These are phyloP conservation scores for Zea mays DNA, from an alignment of 176 grass and related monocot species.

Conservation along the genomic window DNA sequence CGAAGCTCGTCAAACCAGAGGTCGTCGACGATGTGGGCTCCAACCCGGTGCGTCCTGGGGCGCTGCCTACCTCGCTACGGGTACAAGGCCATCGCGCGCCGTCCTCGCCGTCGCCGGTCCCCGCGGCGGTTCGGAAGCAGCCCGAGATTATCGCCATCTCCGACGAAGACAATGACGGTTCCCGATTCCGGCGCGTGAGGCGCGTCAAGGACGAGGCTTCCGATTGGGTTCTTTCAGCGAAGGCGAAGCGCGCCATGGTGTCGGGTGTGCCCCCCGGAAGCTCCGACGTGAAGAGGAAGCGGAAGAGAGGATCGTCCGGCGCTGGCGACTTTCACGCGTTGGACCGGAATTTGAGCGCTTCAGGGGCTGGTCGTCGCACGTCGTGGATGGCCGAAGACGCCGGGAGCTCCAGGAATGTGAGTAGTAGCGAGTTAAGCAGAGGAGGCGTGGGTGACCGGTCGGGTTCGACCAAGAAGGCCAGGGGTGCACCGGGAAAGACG, in stretches of 20 bases:
- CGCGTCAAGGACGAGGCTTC: background rate
- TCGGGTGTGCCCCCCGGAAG: background rate
- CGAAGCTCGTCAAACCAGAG: background rate
- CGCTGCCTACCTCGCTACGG: background rate
- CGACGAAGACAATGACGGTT: background rate
- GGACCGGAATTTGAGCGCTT: constrained; percentile 3
- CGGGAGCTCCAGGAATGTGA: background rate
- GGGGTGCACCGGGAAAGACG: background rate
- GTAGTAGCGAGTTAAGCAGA: background rate
- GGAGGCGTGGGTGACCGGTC: background rate
- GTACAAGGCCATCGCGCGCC: background rate
- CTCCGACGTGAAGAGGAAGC: background rate
- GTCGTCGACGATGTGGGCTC: background rate
- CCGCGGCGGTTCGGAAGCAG: background rate
- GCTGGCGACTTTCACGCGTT: background rate
- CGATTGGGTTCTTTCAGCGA: background rate
- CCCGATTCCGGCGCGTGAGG: too few relatives aligned
- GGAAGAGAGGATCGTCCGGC: background rate
- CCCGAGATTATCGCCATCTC: background rate
- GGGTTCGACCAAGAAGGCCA: background rate
- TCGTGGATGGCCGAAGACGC: background rate
- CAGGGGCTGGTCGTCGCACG: background rate
- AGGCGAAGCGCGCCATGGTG: background rate
- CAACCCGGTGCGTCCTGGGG: background rate
- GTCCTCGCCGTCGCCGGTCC: background rate